Percentiles rank a stretch among this genome's conserved stretches.
Evolutionary conservation across 768 basidiomycete species (phyloP).

Genomic region (Leucosporidium yakuticum): DNA sequence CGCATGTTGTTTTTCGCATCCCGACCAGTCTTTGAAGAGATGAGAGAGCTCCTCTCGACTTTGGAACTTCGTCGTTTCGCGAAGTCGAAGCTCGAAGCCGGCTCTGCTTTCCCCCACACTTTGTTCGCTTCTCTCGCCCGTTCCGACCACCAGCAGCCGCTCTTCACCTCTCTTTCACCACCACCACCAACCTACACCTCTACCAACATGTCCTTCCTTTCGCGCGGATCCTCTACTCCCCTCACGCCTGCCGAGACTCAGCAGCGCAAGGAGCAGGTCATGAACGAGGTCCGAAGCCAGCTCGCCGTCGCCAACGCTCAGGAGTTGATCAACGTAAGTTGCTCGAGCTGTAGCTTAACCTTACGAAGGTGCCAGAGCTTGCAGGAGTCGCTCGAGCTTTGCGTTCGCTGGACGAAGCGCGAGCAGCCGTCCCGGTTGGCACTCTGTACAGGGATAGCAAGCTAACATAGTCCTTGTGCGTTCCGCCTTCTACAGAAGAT

Average conservation of each 20-base stretch:
- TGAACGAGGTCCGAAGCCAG: constrained; percentile 31
- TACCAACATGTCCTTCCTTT: background rate
- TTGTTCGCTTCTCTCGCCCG: too few relatives aligned
- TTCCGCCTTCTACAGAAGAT: constrained; percentile 22
- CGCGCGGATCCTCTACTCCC: background rate
- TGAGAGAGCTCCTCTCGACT: too few relatives aligned
- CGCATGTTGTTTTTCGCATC: too few relatives aligned
- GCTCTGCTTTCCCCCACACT: too few relatives aligned
- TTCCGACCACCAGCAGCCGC: too few relatives aligned
- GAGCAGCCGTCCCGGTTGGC: background rate
- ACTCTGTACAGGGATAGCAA: background rate
- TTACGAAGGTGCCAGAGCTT: background rate
- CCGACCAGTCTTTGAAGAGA: too few relatives aligned
- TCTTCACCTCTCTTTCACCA: background rate
- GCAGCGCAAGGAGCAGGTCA: constrained; percentile 26
- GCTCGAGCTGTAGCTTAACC: background rate
- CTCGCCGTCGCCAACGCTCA: constrained; percentile 35
- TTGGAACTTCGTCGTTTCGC: too few relatives aligned
- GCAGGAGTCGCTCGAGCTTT: background rate
- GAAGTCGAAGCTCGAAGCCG: too few relatives aligned
- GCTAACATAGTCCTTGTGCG: background rate
- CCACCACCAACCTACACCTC: background rate
- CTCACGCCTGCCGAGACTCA: constrained; percentile 9
- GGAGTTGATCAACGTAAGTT: constrained; percentile 31
- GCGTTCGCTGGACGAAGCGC: background rate